Evolutionary conservation across 352 stramenopile genomes (phyloP), one percentile per base, ranked within the genome.

Genomic region (Phytophthora foliorum): DNA sequence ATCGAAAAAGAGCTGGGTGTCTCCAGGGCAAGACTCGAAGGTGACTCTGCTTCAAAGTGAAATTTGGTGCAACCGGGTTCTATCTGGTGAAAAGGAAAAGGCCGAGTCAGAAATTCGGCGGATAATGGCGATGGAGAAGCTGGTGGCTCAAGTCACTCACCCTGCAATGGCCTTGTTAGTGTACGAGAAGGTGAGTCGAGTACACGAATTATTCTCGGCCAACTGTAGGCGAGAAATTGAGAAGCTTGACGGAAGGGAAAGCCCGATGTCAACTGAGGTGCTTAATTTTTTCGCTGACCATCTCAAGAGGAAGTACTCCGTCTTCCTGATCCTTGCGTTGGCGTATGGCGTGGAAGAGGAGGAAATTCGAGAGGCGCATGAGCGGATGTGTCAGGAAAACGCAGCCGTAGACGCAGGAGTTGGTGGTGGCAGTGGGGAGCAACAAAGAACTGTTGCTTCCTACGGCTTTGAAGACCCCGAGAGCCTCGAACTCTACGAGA

Each of bases 181-280:
- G 41, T 96, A 96, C 57, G 88, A 96, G 51, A 96, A 96, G 69
- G 88, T 96, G 22, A 94, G 86, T 38, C 84, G 88, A 14, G 88
- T 96, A n/a, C 87, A 96, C 45, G 88, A 96, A 55, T 74, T 96
- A 19, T 96, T 94, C 62, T 72, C 84, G 7, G 84, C 88, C 4
- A 96, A 94, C 60, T 90, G 82, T 57, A 80, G 87, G 17, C 80
- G 88, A 16, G 88, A 96, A 49, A 90, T 93, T 38, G 85, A 94
- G 55, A 49, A 44, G 0, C 51, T 90, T 29, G 80, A 91, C 45
- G 72, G 58, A 22, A 73, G 83, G 19, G 75, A 82, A 46, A 49
- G 36, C 3, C 67, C 77, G 0, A 77, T 94, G 21, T 70, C 84
- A 6, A 54, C 81, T 0, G 83, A 96, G 4, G 61, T 93, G 4